phyloP scores from a whole-genome alignment of 140 eudicot species.

The Bidens hawaiensis region DNA sequence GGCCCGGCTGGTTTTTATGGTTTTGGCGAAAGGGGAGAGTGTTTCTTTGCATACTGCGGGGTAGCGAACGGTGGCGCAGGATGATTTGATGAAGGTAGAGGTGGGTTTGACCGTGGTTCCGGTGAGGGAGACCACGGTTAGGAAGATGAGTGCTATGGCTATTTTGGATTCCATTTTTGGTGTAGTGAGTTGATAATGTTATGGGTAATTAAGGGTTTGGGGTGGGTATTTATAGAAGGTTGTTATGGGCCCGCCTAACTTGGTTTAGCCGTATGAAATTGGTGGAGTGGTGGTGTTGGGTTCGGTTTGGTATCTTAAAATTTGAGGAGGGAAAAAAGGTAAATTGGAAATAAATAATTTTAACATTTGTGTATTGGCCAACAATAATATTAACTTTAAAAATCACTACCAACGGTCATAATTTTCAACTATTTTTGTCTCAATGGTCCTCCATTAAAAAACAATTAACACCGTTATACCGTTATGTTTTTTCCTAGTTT shows the following conservation, averaged over 20 bases:
- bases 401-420: too few relatives aligned
- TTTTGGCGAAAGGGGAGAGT: conserved; percentile 46
- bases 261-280: not conserved
- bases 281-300: not conserved
- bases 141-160: conserved; percentile 11
- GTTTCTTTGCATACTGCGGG: conserved; percentile 54
- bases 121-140: conserved; percentile 18
- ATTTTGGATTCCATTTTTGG: not conserved
- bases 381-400: too few relatives aligned
- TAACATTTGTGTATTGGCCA: too few relatives aligned
- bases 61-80: conserved; percentile 57
- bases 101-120: conserved; percentile 23
- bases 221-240: not conserved
- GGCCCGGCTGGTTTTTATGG: conserved; percentile 42
- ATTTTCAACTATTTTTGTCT: too few relatives aligned
- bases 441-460: too few relatives aligned
- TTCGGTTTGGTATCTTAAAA: not conserved
- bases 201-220: not conserved
- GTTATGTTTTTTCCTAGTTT: too few relatives aligned
- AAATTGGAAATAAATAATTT: too few relatives aligned
- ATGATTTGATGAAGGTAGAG: conserved; percentile 44
- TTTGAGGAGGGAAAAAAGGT: not conserved
- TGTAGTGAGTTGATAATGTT: not conserved
- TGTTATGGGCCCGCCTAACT: not conserved
- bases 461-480: too few relatives aligned